Base-by-base conservation (phyloP, 257 asterid species). In the Nicotiana otophora region DNA sequence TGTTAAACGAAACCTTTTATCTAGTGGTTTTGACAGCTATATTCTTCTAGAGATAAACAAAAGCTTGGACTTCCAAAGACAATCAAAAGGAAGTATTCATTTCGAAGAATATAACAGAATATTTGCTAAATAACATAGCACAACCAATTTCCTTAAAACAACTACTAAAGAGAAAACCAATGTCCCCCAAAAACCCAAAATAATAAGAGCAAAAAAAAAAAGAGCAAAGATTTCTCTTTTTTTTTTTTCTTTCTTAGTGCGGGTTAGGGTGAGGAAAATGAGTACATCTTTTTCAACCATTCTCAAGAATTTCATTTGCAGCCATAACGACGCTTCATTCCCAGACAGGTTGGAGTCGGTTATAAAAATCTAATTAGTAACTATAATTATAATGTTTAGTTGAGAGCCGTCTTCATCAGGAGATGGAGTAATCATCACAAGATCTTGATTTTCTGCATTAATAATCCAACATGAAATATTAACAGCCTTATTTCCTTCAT, bases 381-480 rank as follows among this genome's bases (percentile, higher is more conserved):
- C 30, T 0, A 91, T 83, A 61, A 91, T 84, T 9, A 93, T 81
- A 36, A 92, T 66, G 46, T 85, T 87, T 60, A 72, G 9, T 28
- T 84, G 88, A 26, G 63, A 66, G 82, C 23, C 12, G 28, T 80
- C 78, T 57, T 55, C 74, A 78, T 60, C 84, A 31, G 39, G 10
- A 30, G 81, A 69, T 82, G 90, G 91, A 83, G 83, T 39, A 74
- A 90, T 82, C 84, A 93, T 82, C 11, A 91, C 86, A 74, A 82
- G 85, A 16, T 87, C 97, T 86, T 93, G 91, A 84, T 88, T 77
- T 26, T 82, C 83, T 4, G 92, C 85, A 31, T 85, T 89, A 64
- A 46, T 72, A 20, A 93, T 86, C 98, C 97, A 93, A 54, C 90
- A 85, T 2, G 97, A 88, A 19, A 67, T 86, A 84, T 88, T 69